Base-by-base conservation (phyloP, 805 yeast genomes). In the Candida dendrica region DNA sequence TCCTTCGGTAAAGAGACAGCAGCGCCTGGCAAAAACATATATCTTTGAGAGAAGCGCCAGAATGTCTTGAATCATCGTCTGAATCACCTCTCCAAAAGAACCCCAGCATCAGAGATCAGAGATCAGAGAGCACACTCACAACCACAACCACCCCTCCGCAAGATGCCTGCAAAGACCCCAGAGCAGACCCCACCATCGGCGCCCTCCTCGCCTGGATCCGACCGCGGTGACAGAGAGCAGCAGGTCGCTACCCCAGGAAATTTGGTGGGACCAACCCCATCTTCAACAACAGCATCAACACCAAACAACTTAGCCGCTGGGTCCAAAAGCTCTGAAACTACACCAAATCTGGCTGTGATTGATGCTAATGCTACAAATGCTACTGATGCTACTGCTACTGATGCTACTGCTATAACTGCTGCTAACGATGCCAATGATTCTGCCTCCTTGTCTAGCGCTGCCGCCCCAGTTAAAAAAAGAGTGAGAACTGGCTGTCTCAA, bases 401-500 rank as follows among this genome's bases (percentile, higher is more conserved):
- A 3, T 15, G 4, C 34, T 6, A 14, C 34, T 32, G 13, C 18
- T 32, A 13, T 31, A 10, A n/a, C 37, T 15, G 16, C n/a, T 20
- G n/a, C 22, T 3, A 2, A 20, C 22, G 9, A 20, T 6, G 13
- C 22, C 7, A 13, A 22, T 22, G 22, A 15, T 3, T 16, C 7
- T 22, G 4, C n/a, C 11, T 8, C 42, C 19, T 8, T 9, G 7
- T 10, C 38, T 7, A 27, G n/a, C 13, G 13, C n/a, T 27, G 4
- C 5, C 4, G 30, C 30, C 13, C 30, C 30, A 4, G 17, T 42
- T 11, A 39, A 46, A 34, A 58, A 64, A 47, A 56, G 77, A 52
- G 69, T 73, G 6, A 66, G 72, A 46, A 70, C 77, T 4, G 78
- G 78, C 11, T 78, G 84, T 51, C 64, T 77, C 47, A 77, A 79